Evolutionary conservation across 1,284 basidiomycete genomes (phyloP), one percentile per base, ranked within the genome.

Genomic region (Mycosarcoma maydis): DNA sequence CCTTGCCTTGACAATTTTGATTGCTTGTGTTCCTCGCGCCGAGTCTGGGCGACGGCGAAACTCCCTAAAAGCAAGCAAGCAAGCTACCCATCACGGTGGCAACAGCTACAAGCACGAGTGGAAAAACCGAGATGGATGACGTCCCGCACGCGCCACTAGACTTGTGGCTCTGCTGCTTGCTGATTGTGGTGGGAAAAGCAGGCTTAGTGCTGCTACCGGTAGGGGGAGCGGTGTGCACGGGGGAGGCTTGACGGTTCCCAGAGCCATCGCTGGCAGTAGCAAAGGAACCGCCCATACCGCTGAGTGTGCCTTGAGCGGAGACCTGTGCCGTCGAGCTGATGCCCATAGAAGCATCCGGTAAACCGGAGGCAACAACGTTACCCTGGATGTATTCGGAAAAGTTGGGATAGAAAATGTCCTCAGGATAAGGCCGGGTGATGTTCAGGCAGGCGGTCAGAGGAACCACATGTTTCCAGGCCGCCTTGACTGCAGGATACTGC

Each of bases 371-470:
- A 14, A 32, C 9, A 4, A 70, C 41, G 24, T 66, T 71, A 40
- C 73, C 74, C 16, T 32, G 33, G 27, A 51, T 45, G 57, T 70
- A 76, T 5, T 67, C 43, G 13, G 13, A 53, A 49, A 70, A 76
- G 54, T 44, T 43, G 0, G 76, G 76, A 71, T 77, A 84, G 26
- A 73, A 75, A 30, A 80, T 72, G 37, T 68, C 64, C 73, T 85
- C 84, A n/a, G 62, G 73, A 65, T 85, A 85, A 0, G 84, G 84
- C 32, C 80, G 56, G 11, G 73, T 72, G 44, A 57, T 47, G 54
- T 78, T 78, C 45, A 72, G 50, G 51, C 77, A 79, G 5, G 76
- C 74, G 7, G 59, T 69, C 29, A 79, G 33, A 11, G 77, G 77
- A 0, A 78, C 74, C 11, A 79, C 51, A 58, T 79, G 55, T 45